phyloP scores from a whole-genome alignment of 2,329 filamentous ascomycete species.

The Tolypocladium ovalisporum region DNA sequence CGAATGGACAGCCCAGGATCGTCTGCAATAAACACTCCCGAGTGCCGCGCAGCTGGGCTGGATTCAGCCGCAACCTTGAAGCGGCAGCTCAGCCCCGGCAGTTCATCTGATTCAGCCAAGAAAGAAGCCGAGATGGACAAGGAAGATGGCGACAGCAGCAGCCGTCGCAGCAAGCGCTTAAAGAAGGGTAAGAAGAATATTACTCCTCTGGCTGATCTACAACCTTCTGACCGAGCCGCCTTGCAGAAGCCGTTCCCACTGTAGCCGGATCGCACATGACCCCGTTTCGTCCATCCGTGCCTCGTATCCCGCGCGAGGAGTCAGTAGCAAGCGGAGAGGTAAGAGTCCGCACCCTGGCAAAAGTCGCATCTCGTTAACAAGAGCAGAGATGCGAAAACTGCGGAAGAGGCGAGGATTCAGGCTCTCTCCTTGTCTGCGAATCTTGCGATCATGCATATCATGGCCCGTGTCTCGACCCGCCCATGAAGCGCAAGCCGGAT shows the following conservation, averaged over 20 bases:
- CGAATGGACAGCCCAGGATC: slow-evolving; percentile 50
- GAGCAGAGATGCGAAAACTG: slow-evolving; percentile 73
- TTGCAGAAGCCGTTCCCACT: slow-evolving; percentile 55
- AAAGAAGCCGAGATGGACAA: slow-evolving; percentile 37
- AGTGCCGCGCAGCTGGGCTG: slow-evolving; percentile 45
- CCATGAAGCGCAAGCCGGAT: slow-evolving; percentile 64
- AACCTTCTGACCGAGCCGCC: slow-evolving; percentile 7
- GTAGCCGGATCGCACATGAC: slow-evolving; percentile 97
- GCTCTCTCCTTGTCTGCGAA: slow-evolving; percentile 70
- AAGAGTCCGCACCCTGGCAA: slow-evolving; percentile 9
- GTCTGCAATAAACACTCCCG: slow-evolving; percentile 54
- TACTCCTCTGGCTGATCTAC: neutral
- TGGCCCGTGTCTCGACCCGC: slow-evolving; percentile 79
- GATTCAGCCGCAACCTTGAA: slow-evolving; percentile 57
- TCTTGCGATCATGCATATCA: slow-evolving; percentile 87
- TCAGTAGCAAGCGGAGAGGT: slow-evolving; percentile 30
- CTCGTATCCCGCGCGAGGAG: slow-evolving; percentile 50
- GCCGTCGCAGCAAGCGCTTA: slow-evolving; percentile 80
- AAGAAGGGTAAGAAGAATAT: slow-evolving; percentile 47
- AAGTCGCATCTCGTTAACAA: slow-evolving; percentile 10
- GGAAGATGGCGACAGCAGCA: slow-evolving; percentile 54
- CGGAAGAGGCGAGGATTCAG: slow-evolving; percentile 62
- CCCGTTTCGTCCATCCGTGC: slow-evolving; percentile 73
- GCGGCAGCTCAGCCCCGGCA: slow-evolving; percentile 59
- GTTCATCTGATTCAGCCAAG: slow-evolving; percentile 31